These are phyloP conservation scores for Butyriboletus appendiculatus DNA, from an alignment of 1,284 basidiomycete genomes.

Conservation along the genomic window DNA sequence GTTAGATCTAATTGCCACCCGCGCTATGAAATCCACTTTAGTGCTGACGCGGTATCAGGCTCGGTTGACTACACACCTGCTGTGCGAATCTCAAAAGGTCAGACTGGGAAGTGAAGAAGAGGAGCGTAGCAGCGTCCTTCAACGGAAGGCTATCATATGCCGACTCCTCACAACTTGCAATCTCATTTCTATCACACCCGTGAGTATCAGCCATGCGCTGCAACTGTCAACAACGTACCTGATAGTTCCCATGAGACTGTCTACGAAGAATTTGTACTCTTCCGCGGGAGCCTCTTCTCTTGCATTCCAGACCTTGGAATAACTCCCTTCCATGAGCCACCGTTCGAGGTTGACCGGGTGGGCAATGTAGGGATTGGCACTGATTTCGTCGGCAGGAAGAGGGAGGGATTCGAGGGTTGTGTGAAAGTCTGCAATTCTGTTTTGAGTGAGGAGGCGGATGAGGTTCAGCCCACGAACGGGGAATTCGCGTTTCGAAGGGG, in stretches of 20 bases:
- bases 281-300: slow-evolving; percentile 84
- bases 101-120: slow-evolving; percentile 83
- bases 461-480: slow-evolving; percentile 93
- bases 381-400: slow-evolving; percentile 69
- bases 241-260: slow-evolving; percentile 92
- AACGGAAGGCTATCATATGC: slow-evolving; percentile 88
- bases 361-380: slow-evolving; percentile 77
- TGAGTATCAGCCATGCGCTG: slow-evolving; percentile 2
- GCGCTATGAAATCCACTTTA: slow-evolving; percentile 46
- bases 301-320: slow-evolving; percentile 97
- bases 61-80: slow-evolving; percentile 46
- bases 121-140: slow-evolving; percentile 83
- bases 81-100: slow-evolving; percentile 81
- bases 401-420: slow-evolving; percentile 97
- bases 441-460: slow-evolving; percentile 92
- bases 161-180: slow-evolving; percentile 89
- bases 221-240: slow-evolving; percentile 45
- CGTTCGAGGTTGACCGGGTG: slow-evolving; percentile 91
- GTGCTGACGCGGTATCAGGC: not conserved
- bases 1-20: slow-evolving; percentile 73
- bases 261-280: slow-evolving; percentile 90
- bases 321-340: slow-evolving; percentile 99
- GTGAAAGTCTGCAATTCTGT: slow-evolving; percentile 97
- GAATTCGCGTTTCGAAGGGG: slow-evolving; percentile 83
- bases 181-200: slow-evolving; percentile 69